phyloP scores from a whole-genome alignment of 768 basidiomycete species.

The Lyophyllum decastes region DNA sequence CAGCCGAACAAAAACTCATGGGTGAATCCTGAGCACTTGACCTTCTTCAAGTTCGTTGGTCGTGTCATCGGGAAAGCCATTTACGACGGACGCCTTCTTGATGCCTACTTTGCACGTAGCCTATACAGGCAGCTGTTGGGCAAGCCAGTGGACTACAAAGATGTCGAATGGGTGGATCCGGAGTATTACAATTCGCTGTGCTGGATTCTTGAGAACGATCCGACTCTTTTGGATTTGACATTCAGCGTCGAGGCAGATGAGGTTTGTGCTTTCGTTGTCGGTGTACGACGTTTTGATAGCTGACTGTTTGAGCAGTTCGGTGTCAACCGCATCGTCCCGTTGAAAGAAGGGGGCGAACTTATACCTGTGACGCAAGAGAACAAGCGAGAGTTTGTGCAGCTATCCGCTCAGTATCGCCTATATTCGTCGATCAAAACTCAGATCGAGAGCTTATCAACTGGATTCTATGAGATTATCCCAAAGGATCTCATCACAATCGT shows the following conservation, averaged over 20 bases:
- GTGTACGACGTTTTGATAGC: background rate
- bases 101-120: conserved; percentile 97
- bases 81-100: conserved; percentile 92
- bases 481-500: conserved; percentile 94
- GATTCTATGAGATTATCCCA: conserved; percentile 98
- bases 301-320: conserved; percentile 66
- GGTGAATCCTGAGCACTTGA: conserved; percentile 94
- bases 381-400: conserved; percentile 92
- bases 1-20: conserved; percentile 93
- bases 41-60: conserved; percentile 99
- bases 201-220: conserved; percentile 98
- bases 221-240: conserved; percentile 80
- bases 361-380: conserved; percentile 95
- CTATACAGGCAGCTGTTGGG: conserved; percentile 94
- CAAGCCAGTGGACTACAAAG: conserved; percentile 92
- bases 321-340: conserved; percentile 79
- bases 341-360: conserved; percentile 84
- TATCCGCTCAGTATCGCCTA: conserved; percentile 92
- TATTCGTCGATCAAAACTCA: conserved; percentile 95
- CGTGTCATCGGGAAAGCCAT: conserved; percentile 98
- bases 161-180: conserved; percentile 97
- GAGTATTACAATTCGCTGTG: conserved; percentile 97
- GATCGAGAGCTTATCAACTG: conserved; percentile 84
- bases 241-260: conserved; percentile 98
- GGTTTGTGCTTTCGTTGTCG: conserved; percentile 41